Evolutionary conservation across 345 rosid species (phyloP), one percentile per base, ranked within the genome.

Genomic region (Triadica sebifera): DNA sequence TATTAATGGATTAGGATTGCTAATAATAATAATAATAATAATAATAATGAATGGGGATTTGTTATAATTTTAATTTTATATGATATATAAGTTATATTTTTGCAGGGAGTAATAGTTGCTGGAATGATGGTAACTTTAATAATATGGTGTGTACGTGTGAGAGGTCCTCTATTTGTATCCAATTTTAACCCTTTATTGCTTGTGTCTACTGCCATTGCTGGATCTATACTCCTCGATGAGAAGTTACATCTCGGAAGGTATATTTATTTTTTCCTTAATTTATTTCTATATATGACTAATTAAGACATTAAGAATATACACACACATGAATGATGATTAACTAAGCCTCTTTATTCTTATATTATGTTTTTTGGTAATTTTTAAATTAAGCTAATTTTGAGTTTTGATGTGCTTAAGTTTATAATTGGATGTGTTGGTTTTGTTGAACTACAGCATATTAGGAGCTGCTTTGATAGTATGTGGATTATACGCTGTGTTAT

Each of bases 111-210:
- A 1, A 16, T 87, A 43, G 82, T 77, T 0, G 81, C 87, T 10
- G 89, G 85, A 13, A 41, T 85, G 65, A 72, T 56, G 55, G 61
- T 75, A 37, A 74, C 74, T 4, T 59, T 85, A 0, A 65, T 81
- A 10, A 47, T 81, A 13, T 85, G 88, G 89, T 82, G 87, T 65
- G 66, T 87, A 0, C 82, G 74, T 11, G 34, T 73, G 51, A 81
- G 78, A 76, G 93, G 93, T 9, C 85, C 93, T 10, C 53, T 89
- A 3, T 87, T 74, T 62, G 86, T 77, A 8, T 78, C 93, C 0
- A 62, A 68, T 24, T 89, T 87, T 65, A 83, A 74, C 29, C 93
- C 93, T 73, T 43, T 85, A 16, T 9, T 62, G 62, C 84, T 87
- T 15, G 77, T 89, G n/a, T 51, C 83, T 34, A 81, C 83, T 2